Evolutionary conservation across 202 grass and related monocot genomes (phyloP), one percentile per base, ranked within the genome.

Genomic region (Schoenoplectus tabernaemontani): DNA sequence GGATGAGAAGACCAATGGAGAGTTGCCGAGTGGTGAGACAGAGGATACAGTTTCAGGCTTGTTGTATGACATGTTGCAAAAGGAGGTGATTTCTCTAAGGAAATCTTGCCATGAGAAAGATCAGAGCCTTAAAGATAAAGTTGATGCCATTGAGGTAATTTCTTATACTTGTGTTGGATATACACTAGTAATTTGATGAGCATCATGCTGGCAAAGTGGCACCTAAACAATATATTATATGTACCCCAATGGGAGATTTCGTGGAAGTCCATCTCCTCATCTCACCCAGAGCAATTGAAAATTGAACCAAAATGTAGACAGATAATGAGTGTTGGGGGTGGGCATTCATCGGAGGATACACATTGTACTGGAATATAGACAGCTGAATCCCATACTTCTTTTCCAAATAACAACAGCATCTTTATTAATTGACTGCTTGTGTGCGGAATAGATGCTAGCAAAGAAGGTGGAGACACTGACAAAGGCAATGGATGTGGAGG

Each of bases 391-490:
- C 24, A 5, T 28, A 57, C 36, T 48, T 12, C 59, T 26, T 82
- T 56, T 62, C 41, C 17, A 70, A 36, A 56, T 37, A 68, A 4
- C 9, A 48, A 47, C 28, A 39, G 38, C 57, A 68, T n/a, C 24
- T 61, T 82, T 67, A 70, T 22, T 70, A 37, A 70, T 82, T 39
- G 10, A 20, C 4, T 82, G 48, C 57, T 81, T 64, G 34, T 81
- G 83, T 82, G 46, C 5, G 66, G 17, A 78, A 36, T 59, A 97
- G 94, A 90, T 97, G 87, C 36, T 97, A 23, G 91, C 87, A 51
- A 97, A 90, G 89, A 97, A 97, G 88, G 89, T 97, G 11, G 91
- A 97, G 38, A 97, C 91, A 57, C 85, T 93, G 78, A 93, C 89
- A 64, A 97, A 92, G 82, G 91, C 91, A 26, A 97, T 92, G 91